Evolutionary conservation across 495 filamentous ascomycete genomes (phyloP).

Genomic region (Penicillium pancosmium): DNA sequence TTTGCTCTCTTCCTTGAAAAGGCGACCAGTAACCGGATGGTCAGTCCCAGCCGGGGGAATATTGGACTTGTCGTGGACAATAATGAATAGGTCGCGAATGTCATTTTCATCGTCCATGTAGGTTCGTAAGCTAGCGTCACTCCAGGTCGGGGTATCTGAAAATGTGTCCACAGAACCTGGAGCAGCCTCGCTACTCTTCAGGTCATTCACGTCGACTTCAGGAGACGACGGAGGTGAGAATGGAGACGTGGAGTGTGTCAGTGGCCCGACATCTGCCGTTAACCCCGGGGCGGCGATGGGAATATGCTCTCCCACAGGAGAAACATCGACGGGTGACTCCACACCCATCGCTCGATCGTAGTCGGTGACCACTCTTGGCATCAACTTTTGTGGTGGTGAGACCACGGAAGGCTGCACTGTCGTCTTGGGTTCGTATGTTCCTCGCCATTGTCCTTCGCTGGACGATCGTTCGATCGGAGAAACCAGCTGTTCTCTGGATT

Average conservation of each 20-base stretch:
- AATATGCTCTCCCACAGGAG: conserved; percentile 44
- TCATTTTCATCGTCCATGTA: conserved; percentile 94
- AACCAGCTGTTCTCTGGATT: conserved; percentile 23
- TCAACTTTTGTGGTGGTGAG: conserved; percentile 41
- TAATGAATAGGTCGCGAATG: conserved; percentile 84
- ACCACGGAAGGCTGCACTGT: conserved; percentile 27
- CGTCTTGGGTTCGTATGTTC: conserved; percentile 8
- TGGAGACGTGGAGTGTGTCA: conserved; percentile 59
- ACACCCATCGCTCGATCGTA: conserved; percentile 59
- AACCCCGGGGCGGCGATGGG: conserved; percentile 56
- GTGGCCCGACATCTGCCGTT: conserved; percentile 65
- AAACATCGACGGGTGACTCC: conserved; percentile 79
- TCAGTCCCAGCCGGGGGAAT: conserved; percentile 74
- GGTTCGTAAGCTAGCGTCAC: conserved; percentile 77
- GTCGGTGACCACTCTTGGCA: conserved; percentile 48
- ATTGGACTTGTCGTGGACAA: conserved; percentile 88
- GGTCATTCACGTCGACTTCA: conserved; percentile 54
- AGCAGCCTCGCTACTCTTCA: conserved; percentile 33
- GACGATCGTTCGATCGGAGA: conserved; percentile 36
- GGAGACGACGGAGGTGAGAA: conserved; percentile 68
- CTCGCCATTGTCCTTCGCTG: conserved; percentile 29
- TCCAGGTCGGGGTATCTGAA: conserved; percentile 65
- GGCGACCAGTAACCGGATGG: conserved; percentile 76
- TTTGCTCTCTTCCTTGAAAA: conserved; percentile 85
- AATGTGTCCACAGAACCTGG: conserved; percentile 46